These are phyloP conservation scores for Cicer pinnatifidum DNA, from an alignment of 306 rosid species.

Conservation along the genomic window DNA sequence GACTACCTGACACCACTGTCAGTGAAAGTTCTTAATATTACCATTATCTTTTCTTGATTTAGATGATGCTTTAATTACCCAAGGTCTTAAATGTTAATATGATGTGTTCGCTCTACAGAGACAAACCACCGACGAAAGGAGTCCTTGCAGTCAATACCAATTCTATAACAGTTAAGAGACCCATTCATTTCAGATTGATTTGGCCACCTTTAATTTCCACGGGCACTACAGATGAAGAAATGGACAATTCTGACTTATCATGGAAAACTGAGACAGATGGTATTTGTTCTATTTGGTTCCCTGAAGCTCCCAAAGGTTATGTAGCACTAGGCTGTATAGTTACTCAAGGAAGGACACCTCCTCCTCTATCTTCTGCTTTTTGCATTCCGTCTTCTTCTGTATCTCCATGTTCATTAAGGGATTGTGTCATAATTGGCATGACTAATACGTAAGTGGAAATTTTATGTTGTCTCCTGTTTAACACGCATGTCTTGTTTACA, in stretches of 20 bases:
- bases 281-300: conserved; percentile 86
- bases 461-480: conserved; percentile 30
- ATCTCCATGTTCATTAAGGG: conserved; percentile 79
- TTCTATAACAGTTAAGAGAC: conserved; percentile 73
- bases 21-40: conserved; percentile 49
- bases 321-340: conserved; percentile 93
- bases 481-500: not conserved
- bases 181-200: conserved; percentile 73
- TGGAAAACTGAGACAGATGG: conserved; percentile 48
- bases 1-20: conserved; percentile 91
- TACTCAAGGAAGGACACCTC: conserved; percentile 66
- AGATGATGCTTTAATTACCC: conserved; percentile 30
- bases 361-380: conserved; percentile 74
- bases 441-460: conserved; percentile 63
- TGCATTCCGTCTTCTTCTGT: conserved; percentile 79
- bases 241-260: conserved; percentile 44
- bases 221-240: conserved; percentile 44
- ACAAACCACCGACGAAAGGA: conserved; percentile 91
- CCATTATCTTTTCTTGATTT: conserved; percentile 23
- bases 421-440: conserved; percentile 66
- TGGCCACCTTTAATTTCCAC: conserved; percentile 74
- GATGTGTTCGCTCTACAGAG: conserved; percentile 62
- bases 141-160: conserved; percentile 88
- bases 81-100: conserved; percentile 36
- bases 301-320: conserved; percentile 91